Percentiles rank a stretch among this genome's conserved stretches.
phyloP scores from a whole-genome alignment of 2,329 filamentous ascomycete genomes.

The Cercospora nicotianae region DNA sequence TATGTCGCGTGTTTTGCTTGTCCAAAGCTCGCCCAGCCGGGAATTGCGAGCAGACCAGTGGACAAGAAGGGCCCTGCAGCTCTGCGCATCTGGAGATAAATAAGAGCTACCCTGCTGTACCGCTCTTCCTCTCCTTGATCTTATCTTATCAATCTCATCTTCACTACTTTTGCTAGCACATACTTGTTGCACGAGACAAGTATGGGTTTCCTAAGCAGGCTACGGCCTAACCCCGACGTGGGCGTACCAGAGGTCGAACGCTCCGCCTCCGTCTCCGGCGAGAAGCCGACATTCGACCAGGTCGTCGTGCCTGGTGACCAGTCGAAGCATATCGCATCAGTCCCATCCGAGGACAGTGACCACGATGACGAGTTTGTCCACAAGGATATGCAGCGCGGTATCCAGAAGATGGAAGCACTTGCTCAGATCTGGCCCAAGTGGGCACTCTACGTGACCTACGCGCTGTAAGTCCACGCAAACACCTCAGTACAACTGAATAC shows the following conservation, averaged over 20 bases:
- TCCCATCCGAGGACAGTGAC: constrained; percentile 20
- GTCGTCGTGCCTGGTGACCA: constrained; percentile 15
- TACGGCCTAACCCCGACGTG: constrained; percentile 9
- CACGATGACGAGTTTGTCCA: constrained; percentile 23
- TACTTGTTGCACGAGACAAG: not conserved
- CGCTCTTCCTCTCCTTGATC: not conserved
- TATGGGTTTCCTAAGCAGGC: constrained; percentile 16
- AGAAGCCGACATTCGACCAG: not conserved
- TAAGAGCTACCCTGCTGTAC: not conserved
- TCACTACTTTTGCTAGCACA: not conserved
- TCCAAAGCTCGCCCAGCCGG: constrained; percentile 13
- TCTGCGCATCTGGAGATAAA: constrained; percentile 2
- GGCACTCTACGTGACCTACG: constrained; percentile 20
- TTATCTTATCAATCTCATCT: constrained; percentile 12
- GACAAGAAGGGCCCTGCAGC: not conserved
- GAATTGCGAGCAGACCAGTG: constrained; percentile 6
- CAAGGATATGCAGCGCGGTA: constrained; percentile 23
- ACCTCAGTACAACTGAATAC: not conserved
- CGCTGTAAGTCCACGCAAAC: constrained; percentile 4
- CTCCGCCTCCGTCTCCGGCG: not conserved
- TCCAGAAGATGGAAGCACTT: constrained; percentile 25
- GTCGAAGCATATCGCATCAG: constrained; percentile 17
- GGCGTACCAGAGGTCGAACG: constrained; percentile 15
- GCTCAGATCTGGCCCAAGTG: constrained; percentile 24
- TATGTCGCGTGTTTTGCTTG: constrained; percentile 4